A percentile compares a stretch with the other conserved stretches of the same genome.
Conservation (phyloP, 164 flowering plant species). For the Tetrastigma voinierianum region DNA sequence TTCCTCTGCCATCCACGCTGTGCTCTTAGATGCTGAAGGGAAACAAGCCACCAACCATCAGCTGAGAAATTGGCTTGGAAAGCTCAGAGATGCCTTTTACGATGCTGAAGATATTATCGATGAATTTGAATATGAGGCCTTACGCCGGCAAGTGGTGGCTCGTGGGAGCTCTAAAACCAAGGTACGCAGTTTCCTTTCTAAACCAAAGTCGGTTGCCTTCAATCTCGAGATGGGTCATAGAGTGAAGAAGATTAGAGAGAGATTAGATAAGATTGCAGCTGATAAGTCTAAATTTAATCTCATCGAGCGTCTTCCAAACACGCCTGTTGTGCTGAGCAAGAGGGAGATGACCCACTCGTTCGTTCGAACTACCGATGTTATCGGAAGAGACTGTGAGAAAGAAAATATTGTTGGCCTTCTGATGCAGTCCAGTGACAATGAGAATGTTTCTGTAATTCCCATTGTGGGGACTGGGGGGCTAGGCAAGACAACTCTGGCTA, state of each 20-base stretch:
- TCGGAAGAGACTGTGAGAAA: conserved; percentile 12
- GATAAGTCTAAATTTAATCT: conserved; percentile 10
- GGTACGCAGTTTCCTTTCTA: conserved; percentile 8
- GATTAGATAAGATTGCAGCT: no score
- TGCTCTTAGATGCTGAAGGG: no score
- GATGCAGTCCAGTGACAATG: not conserved
- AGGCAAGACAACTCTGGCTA: conserved; percentile 13
- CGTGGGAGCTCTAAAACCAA: not conserved
- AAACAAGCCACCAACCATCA: no score
- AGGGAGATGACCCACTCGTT: conserved; percentile 7
- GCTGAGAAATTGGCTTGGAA: no score
- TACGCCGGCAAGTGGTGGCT: no score
- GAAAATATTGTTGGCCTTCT: not conserved
- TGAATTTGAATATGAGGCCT: no score
- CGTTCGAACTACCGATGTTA: not conserved
- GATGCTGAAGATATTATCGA: no score
- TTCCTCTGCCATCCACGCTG: no score
- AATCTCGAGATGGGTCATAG: conserved; percentile 12
- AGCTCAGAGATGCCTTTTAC: no score
- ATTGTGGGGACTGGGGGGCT: conserved; percentile 13
- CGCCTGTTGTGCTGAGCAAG: not conserved
- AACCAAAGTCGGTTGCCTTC: not conserved
- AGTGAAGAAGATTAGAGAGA: no score
- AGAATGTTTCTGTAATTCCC: not conserved
- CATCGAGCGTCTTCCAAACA: not conserved